Evolutionary conservation across 345 rosid genomes (phyloP).

Genomic region (Odontarrhena argentea): DNA sequence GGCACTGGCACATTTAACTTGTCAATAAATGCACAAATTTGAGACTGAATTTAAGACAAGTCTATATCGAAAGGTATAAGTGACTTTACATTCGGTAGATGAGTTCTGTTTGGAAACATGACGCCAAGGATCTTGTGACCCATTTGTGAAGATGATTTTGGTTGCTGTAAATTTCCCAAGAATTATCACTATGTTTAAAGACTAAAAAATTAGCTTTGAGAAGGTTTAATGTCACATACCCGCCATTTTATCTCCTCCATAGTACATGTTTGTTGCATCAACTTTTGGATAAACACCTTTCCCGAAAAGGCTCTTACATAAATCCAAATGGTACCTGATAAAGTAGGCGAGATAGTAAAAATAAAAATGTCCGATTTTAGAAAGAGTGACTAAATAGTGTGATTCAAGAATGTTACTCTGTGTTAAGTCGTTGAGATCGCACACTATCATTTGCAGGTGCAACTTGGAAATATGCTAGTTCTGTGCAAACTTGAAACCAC

Average conservation of each 20-base stretch:
- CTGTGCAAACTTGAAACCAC: constrained; percentile 97
- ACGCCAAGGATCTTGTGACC: constrained; percentile 97
- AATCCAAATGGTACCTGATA: constrained; percentile 79
- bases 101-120: constrained; percentile 84
- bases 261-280: constrained; percentile 71
- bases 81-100: constrained; percentile 65
- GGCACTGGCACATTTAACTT: constrained; percentile 28
- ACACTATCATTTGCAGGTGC: constrained; percentile 82
- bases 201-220: constrained; percentile 22
- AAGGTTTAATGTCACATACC: constrained; percentile 47
- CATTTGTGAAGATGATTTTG: constrained; percentile 79
- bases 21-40: constrained; percentile 1
- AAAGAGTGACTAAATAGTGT: neutral
- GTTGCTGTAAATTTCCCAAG: constrained; percentile 53
- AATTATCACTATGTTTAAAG: neutral
- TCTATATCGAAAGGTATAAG: neutral
- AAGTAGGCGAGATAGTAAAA: neutral
- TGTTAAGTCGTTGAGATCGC: constrained; percentile 79
- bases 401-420: constrained; percentile 47
- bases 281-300: constrained; percentile 70
- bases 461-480: constrained; percentile 89
- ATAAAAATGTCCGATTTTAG: neutral
- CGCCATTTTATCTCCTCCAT: constrained; percentile 77
- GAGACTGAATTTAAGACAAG: neutral
- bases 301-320: constrained; percentile 79